Percentiles rank a stretch among this genome's conserved stretches.
Evolutionary conservation across 2,329 filamentous ascomycete genomes (phyloP).

Genomic region (Paracamarosporium sp.): DNA sequence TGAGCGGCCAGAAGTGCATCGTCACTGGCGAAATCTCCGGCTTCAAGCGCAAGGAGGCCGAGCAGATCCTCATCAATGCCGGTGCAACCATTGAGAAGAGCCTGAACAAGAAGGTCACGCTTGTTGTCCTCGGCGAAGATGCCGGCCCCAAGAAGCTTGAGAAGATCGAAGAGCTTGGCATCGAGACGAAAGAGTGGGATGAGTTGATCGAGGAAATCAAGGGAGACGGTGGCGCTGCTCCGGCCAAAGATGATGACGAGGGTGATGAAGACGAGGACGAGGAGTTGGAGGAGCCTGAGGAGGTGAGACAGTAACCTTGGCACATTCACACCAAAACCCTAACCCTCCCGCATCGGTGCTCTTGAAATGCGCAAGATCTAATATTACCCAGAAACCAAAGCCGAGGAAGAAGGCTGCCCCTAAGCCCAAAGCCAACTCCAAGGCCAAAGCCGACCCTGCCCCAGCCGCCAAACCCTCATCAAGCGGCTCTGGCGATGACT

Average conservation of each 20-base stretch:
- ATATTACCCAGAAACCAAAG: conserved; percentile 15
- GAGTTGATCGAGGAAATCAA: conserved; percentile 65
- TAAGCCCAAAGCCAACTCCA: conserved; percentile 20
- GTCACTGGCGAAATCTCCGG: conserved; percentile 27
- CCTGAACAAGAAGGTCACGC: conserved; percentile 29
- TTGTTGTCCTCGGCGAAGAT: conserved; percentile 83
- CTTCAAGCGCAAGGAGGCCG: conserved; percentile 19
- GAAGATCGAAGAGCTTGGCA: conserved; percentile 76
- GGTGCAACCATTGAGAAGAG: conserved; percentile 28
- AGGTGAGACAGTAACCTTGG: conserved; percentile 14
- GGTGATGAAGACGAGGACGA: conserved; percentile 23
- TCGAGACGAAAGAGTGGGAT: conserved; percentile 89
- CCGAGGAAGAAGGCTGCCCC: conserved; percentile 14
- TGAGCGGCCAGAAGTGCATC: conserved; percentile 22
- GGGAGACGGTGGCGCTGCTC: conserved; percentile 16
- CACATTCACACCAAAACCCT: background rate
- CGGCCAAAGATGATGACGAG: conserved; percentile 15
- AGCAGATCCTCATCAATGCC: conserved; percentile 23
- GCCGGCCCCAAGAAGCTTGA: conserved; percentile 88
- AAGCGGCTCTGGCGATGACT: conserved; percentile 6
- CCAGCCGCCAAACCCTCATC: conserved; percentile 14
- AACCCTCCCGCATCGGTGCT: background rate
- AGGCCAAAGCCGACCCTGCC: conserved; percentile 19
- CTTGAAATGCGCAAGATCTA: background rate
- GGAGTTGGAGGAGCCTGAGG: conserved; percentile 20